A percentile compares a stretch with the other conserved stretches of the same genome.
phyloP scores from a whole-genome alignment of 768 basidiomycete genomes.

The Albatrellus ellisii region DNA sequence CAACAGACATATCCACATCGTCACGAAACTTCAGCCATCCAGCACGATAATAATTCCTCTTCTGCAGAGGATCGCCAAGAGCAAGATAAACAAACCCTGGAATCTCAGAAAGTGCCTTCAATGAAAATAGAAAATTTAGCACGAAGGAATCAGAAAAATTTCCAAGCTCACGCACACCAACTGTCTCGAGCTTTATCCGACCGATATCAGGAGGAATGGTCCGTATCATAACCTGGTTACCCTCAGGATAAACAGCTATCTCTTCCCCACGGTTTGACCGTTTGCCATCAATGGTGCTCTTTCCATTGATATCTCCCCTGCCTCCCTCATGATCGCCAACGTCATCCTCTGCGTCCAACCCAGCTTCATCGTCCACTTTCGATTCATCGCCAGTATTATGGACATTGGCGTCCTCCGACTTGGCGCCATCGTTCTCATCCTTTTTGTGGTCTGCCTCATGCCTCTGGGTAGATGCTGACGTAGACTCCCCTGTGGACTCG shows the following conservation, averaged over 20 bases:
- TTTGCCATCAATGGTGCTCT: conserved; percentile 28
- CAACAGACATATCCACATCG: conserved; percentile 67
- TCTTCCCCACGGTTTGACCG: conserved; percentile 47
- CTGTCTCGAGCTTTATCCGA: conserved; percentile 81
- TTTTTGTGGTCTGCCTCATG: conserved; percentile 23
- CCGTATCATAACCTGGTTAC: conserved; percentile 88
- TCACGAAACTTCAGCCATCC: conserved; percentile 86
- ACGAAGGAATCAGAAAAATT: too few relatives aligned
- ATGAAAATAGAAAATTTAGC: conserved; percentile 9
- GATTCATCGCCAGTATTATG: conserved; percentile 1
- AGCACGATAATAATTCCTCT: conserved; percentile 87
- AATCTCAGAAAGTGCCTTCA: conserved; percentile 60
- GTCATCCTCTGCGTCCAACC: conserved; percentile 62
- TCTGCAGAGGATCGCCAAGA: conserved; percentile 83
- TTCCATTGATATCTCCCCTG: conserved; percentile 48
- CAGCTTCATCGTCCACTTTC: conserved; percentile 70
- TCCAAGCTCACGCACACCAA: conserved; percentile 24
- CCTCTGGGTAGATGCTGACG: conserved; percentile 34
- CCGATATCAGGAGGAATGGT: conserved; percentile 92
- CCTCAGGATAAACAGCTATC: conserved; percentile 48
- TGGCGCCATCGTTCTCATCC: conserved; percentile 18
- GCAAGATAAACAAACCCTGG: conserved; percentile 84
- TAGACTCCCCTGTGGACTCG: conserved; percentile 39
- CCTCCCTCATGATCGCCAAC: conserved; percentile 26
- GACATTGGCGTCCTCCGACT: conserved; percentile 23